A percentile compares a stretch with the other conserved stretches of the same genome.
Evolutionary conservation across 805 yeast genomes (phyloP).

Genomic region (Sugiyamaella americana): DNA sequence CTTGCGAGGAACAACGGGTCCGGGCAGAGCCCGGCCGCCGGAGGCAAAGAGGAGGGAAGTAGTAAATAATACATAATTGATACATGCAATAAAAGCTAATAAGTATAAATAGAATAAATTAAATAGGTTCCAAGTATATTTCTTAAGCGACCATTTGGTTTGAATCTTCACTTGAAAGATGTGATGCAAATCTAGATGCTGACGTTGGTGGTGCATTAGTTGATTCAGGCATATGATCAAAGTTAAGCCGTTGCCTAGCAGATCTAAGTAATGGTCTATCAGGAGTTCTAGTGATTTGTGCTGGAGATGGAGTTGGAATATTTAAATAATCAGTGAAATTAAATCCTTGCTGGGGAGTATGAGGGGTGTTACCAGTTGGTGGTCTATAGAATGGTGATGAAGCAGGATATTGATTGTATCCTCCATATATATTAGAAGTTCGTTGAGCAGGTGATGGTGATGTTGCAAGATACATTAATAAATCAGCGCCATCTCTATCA

Average conservation of each 20-base stretch:
- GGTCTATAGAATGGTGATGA: conserved; percentile 17
- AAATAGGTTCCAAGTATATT: no score
- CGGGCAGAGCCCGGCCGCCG: no score
- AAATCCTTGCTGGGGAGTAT: conserved; percentile 42
- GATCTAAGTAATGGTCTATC: conserved; percentile 15
- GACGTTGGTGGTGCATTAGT: neutral
- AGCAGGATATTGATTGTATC: conserved; percentile 13
- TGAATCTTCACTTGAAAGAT: neutral
- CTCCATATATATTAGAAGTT: conserved; percentile 12
- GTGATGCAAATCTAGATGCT: conserved; percentile 2
- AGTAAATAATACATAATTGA: no score
- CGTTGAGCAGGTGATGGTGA: conserved; percentile 63
- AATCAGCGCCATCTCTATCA: conserved; percentile 66
- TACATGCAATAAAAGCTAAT: no score
- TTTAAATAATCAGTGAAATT: conserved; percentile 81
- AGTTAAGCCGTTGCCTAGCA: conserved; percentile 20
- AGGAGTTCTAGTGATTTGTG: conserved; percentile 19
- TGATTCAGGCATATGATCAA: conserved; percentile 19
- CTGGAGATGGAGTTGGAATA: conserved; percentile 56
- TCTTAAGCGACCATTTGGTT: neutral
- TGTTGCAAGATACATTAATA: conserved; percentile 74
- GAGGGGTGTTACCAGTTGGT: conserved; percentile 23
- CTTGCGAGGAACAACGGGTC: no score
- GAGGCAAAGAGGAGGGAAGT: no score
- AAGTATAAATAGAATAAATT: no score